These are phyloP conservation scores for Taiozyma onychis DNA, from an alignment of 1,139 yeast genomes.

Conservation along the genomic window DNA sequence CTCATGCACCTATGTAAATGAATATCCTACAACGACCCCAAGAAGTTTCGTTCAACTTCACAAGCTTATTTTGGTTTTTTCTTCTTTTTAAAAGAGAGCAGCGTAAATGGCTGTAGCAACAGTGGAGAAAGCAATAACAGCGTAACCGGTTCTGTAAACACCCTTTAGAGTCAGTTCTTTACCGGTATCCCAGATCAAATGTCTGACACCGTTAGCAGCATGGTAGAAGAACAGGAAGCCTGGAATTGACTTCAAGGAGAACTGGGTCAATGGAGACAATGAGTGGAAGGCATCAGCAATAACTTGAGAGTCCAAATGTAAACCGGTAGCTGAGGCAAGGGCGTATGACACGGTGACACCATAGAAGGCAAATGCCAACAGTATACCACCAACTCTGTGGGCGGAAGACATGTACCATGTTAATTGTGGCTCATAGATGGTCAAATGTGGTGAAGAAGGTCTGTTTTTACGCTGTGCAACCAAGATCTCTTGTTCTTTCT, in stretches of 20 bases:
- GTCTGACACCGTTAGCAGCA: constrained; percentile 82
- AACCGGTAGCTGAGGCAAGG: constrained; percentile 57
- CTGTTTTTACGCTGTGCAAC: constrained; percentile 80
- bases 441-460: constrained; percentile 88
- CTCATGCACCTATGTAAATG: neutral
- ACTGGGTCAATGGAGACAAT: constrained; percentile 60
- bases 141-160: constrained; percentile 88
- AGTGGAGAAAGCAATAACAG: constrained; percentile 69
- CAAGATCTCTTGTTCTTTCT: constrained; percentile 63
- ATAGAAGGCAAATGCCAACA: constrained; percentile 74
- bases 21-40: neutral
- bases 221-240: constrained; percentile 89
- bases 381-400: constrained; percentile 88
- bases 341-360: constrained; percentile 74
- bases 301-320: constrained; percentile 52
- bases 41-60: neutral
- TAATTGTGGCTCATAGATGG: constrained; percentile 85
- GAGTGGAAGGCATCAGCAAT: constrained; percentile 44
- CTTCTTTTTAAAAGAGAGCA: constrained; percentile 29
- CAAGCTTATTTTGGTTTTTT: too few species aligned
- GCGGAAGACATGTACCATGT: constrained; percentile 75
- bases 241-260: constrained; percentile 60
- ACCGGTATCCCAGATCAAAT: constrained; percentile 88
- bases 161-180: constrained; percentile 73
- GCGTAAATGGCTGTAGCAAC: constrained; percentile 51